phyloP scores from a whole-genome alignment of 1,284 basidiomycete genomes.

The Cutaneotrichosporon cyanovorans region DNA sequence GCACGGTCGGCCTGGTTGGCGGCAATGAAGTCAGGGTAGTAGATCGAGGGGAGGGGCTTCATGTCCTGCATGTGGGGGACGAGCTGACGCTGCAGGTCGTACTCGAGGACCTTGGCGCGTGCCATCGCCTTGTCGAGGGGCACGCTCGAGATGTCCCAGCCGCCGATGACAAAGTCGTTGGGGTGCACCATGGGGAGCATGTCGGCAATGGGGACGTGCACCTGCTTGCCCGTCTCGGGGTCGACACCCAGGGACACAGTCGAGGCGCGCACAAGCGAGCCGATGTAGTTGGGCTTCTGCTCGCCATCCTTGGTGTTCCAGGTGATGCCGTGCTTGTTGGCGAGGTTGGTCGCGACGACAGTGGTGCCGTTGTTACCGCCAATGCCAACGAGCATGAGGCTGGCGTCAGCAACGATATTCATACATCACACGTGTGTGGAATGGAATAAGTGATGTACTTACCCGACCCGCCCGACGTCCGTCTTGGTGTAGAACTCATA shows the following conservation, averaged over 20 bases:
- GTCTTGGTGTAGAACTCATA: constrained; percentile 89
- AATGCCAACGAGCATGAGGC: constrained; percentile 92
- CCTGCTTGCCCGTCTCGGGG: constrained; percentile 74
- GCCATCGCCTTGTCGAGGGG: constrained; percentile 87
- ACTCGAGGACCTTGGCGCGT: constrained; percentile 90
- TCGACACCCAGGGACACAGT: constrained; percentile 88
- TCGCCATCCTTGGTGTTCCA: constrained; percentile 92
- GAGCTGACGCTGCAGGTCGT: constrained; percentile 93
- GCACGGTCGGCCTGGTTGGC: constrained; percentile 96
- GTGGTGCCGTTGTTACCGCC: constrained; percentile 98
- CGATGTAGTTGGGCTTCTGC: constrained; percentile 95
- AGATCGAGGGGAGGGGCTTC: constrained; percentile 86
- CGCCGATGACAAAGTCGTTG: constrained; percentile 93
- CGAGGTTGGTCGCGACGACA: constrained; percentile 86
- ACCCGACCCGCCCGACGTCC: constrained; percentile 88
- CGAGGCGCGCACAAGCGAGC: constrained; percentile 79
- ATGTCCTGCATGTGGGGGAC: constrained; percentile 74
- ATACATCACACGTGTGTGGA: not conserved
- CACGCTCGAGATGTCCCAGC: constrained; percentile 91
- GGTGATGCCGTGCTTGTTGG: constrained; percentile 88
- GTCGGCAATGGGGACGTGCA: constrained; percentile 86
- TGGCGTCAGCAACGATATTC: constrained; percentile 36
- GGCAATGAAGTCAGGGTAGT: constrained; percentile 90
- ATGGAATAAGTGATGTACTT: constrained; percentile 37
- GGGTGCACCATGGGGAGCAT: constrained; percentile 98